Evolutionary conservation across 2,329 filamentous ascomycete genomes (phyloP), one percentile per base, ranked within the genome.

Genomic region (Diaporthe velutina): DNA sequence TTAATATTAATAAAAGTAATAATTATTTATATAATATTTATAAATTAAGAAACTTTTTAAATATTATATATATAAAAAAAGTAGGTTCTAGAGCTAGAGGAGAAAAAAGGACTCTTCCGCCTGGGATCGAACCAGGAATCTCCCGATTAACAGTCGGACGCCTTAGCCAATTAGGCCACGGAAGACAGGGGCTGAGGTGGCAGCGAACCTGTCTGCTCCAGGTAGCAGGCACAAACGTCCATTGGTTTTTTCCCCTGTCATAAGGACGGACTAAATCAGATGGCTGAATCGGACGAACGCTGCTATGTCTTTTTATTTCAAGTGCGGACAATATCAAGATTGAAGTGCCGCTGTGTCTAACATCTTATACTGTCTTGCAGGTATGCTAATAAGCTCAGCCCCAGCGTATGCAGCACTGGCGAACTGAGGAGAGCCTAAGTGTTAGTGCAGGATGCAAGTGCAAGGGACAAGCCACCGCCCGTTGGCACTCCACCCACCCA

Each of bases 121-220:
- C 45, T 71, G 73, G 73, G 73, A 50, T 70, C 74, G 71, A 73
- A 73, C 74, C 64, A 73, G 38, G 50, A 70, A 78, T 73, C 76
- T 74, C 78, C 15, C 38, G 80, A 83, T 83, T 89, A 89, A 89
- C 88, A 89, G 88, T 89, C 88, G 86, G 85, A 89, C 88, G 88
- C 88, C 87, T 87, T 90, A 89, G 86, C 88, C 88, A 89, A 88
- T 80, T 85, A 83, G 77, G 84, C 84, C 83, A 91, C 28, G 61
- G 48, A 67, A 42, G 61, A 67, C n/a, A 25, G 22, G n/a, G n/a
- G 48, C 13, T 52, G 48, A 12, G n/a, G 10, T 25, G n/a, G 8
- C 48, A 0, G 4, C 48, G 22, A 52, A 28, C 8, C 12, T 1
- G 48, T 9, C 22, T 0, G 8, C n/a, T 12, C 12, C 48, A 25